Conservation (phyloP, 768 basidiomycete genomes). For the Lactifluus rugatus region DNA sequence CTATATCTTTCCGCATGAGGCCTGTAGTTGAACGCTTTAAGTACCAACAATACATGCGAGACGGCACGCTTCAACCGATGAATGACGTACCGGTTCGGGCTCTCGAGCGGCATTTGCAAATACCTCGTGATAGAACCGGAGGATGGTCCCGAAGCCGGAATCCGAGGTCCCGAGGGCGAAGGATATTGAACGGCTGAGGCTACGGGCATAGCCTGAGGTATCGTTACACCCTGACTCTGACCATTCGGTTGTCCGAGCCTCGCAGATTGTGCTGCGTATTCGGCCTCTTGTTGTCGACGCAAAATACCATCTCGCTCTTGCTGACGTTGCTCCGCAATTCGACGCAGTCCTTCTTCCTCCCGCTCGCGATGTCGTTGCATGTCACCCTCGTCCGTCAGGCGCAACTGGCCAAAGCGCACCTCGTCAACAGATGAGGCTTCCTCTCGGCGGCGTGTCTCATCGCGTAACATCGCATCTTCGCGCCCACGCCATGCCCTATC, state of each 20-base stretch:
- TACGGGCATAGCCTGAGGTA: constrained; percentile 21
- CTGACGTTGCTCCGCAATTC: constrained; percentile 33
- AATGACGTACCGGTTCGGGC: constrained; percentile 32
- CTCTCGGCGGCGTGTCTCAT: constrained; percentile 11
- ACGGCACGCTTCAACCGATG: not conserved
- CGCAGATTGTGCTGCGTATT: constrained; percentile 25
- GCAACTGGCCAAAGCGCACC: not conserved
- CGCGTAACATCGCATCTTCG: constrained; percentile 25
- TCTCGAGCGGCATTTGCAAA: constrained; percentile 50
- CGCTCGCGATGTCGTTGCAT: constrained; percentile 15
- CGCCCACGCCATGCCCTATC: constrained; percentile 31
- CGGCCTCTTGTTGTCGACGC: constrained; percentile 45
- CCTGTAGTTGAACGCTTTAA: constrained; percentile 41
- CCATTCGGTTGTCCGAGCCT: constrained; percentile 21
- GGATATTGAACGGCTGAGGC: not conserved
- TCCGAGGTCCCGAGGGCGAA: not conserved
- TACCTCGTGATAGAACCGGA: constrained; percentile 7
- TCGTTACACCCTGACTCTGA: constrained; percentile 30
- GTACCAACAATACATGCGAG: constrained; percentile 26
- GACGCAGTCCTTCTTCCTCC: constrained; percentile 27
- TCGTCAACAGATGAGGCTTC: not conserved
- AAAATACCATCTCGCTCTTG: constrained; percentile 49
- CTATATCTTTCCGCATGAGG: constrained; percentile 23
- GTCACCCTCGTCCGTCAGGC: constrained; percentile 20
- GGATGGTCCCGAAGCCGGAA: not conserved